Conservation (phyloP, 306 rosid genomes). For the Begonia peltatifolia region DNA sequence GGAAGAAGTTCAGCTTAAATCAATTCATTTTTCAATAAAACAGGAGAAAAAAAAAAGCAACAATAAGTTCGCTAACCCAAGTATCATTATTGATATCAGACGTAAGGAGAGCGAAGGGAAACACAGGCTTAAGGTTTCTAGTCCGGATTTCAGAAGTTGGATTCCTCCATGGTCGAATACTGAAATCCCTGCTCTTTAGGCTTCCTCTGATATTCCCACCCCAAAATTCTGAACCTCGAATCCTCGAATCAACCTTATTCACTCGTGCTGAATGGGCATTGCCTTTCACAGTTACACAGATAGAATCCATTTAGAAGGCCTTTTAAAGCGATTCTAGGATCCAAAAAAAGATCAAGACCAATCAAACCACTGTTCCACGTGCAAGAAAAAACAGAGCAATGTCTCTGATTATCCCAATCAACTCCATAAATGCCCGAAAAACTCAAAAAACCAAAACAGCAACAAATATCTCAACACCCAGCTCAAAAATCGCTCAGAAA, state of each 20-base stretch:
- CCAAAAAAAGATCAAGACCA: not conserved
- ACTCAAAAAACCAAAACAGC: no score
- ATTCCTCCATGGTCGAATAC: slow-evolving; percentile 16
- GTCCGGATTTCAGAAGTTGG: slow-evolving; percentile 12
- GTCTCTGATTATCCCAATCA: not conserved
- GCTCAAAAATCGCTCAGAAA: no score
- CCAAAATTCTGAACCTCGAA: slow-evolving; percentile 26
- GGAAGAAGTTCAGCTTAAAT: not conserved
- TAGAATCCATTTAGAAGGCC: slow-evolving; percentile 27
- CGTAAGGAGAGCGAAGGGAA: slow-evolving; percentile 29
- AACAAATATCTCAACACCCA: no score
- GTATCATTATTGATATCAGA: slow-evolving; percentile 27
- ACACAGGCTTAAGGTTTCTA: slow-evolving; percentile 19
- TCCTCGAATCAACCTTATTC: slow-evolving; percentile 10
- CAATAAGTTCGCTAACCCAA: not conserved
- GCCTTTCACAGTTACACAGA: slow-evolving; percentile 30
- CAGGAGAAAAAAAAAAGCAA: not conserved
- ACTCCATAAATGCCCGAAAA: no score
- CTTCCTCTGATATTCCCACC: slow-evolving; percentile 36
- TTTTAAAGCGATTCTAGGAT: slow-evolving; percentile 6
- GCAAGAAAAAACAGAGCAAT: not conserved
- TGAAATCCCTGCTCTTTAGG: slow-evolving; percentile 19
- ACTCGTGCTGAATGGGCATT: slow-evolving; percentile 14
- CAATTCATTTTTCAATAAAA: no score
- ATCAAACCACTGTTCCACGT: not conserved